Percentiles rank a stretch among this genome's conserved stretches.
These are phyloP conservation scores for Metschnikowia lunata DNA, from an alignment of 805 yeast genomes.

Conservation along the genomic window DNA sequence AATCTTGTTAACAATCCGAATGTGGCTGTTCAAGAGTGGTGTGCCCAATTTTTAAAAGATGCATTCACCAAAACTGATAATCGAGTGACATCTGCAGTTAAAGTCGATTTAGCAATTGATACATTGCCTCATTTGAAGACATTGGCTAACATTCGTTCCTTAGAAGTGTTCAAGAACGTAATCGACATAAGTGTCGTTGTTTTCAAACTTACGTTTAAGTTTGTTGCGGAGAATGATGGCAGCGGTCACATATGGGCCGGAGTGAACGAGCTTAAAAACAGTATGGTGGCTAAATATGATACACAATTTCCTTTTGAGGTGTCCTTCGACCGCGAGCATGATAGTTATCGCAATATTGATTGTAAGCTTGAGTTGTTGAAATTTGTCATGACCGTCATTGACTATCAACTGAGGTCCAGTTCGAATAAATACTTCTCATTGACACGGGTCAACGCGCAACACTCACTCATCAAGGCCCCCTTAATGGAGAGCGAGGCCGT, in stretches of 20 bases:
- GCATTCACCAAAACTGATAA: slow-evolving; percentile 29
- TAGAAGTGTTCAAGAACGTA: slow-evolving; percentile 27
- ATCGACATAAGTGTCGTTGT: slow-evolving; percentile 38
- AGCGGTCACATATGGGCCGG: slow-evolving; percentile 50
- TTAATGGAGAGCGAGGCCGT: slow-evolving; percentile 65
- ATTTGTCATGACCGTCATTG: slow-evolving; percentile 50
- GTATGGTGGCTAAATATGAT: slow-evolving; percentile 59
- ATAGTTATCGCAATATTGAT: slow-evolving; percentile 48
- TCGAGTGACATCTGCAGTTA: slow-evolving; percentile 24
- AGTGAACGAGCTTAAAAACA: slow-evolving; percentile 51
- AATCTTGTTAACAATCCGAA: slow-evolving; percentile 35
- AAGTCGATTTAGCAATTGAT: slow-evolving; percentile 39
- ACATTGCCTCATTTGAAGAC: slow-evolving; percentile 29
- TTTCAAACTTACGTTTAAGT: slow-evolving; percentile 42
- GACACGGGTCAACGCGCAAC: slow-evolving; percentile 49
- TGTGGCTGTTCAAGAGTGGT: slow-evolving; percentile 36
- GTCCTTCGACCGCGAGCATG: slow-evolving; percentile 46
- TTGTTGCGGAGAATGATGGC: slow-evolving; percentile 46
- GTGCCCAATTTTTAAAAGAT: slow-evolving; percentile 35
- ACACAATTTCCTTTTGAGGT: slow-evolving; percentile 49
- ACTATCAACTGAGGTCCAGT: slow-evolving; percentile 44
- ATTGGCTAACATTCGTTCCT: slow-evolving; percentile 26
- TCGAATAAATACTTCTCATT: slow-evolving; percentile 42
- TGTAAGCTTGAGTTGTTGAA: slow-evolving; percentile 67
- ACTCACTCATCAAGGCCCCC: slow-evolving; percentile 56